Conservation (phyloP, 73 alveolate species). For the Paramecium sonneborni region DNA sequence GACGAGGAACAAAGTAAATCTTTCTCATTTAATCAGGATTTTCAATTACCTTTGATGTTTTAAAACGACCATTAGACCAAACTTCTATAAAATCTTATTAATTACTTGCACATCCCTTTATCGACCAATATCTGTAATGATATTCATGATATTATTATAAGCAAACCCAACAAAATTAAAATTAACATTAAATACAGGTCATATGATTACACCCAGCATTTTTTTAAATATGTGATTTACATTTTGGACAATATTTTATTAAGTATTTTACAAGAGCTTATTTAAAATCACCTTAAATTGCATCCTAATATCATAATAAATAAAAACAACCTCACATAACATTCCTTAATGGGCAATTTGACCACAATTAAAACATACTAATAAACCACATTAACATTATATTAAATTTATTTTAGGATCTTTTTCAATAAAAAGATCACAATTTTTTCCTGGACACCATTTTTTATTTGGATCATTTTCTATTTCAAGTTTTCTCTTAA, state of each 20-base stretch:
- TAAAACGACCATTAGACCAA: slow-evolving; percentile 49
- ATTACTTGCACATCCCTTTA: slow-evolving; percentile 37
- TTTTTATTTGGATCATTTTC: slow-evolving; percentile 47
- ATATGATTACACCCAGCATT: slow-evolving; percentile 79
- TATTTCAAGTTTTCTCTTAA: slow-evolving; percentile 6
- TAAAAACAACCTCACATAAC: not conserved
- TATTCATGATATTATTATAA: slow-evolving; percentile 41
- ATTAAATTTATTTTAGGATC: not conserved
- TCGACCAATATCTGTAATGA: slow-evolving; percentile 51
- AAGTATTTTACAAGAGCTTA: not conserved
- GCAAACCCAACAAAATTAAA: slow-evolving; percentile 80
- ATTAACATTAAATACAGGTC: slow-evolving; percentile 78
- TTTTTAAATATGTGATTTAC: slow-evolving; percentile 73
- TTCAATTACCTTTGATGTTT: not conserved
- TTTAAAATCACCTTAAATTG: slow-evolving; percentile 29
- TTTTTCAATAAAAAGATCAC: slow-evolving; percentile 19
- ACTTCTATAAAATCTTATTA: not conserved
- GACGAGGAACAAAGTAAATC: slow-evolving; percentile 2
- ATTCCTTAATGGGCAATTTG: not conserved
- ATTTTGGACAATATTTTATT: slow-evolving; percentile 71
- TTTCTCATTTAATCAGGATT: slow-evolving; percentile 17
- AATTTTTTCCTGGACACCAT: slow-evolving; percentile 57
- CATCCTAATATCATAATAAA: not conserved
- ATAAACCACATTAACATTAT: not conserved
- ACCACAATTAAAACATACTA: slow-evolving; percentile 58